These are phyloP conservation scores for Rhizoclosmatium globosum DNA, from an alignment of 192 early-diverging fungal genomes.

Conservation along the genomic window DNA sequence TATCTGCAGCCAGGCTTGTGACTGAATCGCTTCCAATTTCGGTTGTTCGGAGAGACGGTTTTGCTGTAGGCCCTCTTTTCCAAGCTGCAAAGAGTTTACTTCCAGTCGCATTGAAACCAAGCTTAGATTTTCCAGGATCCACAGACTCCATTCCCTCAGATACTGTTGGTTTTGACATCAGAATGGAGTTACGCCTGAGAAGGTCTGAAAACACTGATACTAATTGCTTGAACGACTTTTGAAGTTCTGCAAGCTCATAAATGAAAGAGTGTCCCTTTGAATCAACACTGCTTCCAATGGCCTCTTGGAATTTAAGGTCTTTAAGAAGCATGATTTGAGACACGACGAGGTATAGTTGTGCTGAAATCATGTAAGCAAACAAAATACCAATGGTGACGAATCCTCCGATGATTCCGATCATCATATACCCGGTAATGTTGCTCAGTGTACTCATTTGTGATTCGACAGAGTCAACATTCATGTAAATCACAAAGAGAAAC, in stretches of 20 bases:
- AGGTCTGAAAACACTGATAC: slow-evolving; percentile 7
- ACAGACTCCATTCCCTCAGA: no score
- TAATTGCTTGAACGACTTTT: slow-evolving; percentile 3
- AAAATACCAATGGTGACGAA: slow-evolving; percentile 9
- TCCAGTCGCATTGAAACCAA: no score
- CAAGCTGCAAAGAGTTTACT: no score
- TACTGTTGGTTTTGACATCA: neutral
- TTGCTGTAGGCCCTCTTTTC: no score
- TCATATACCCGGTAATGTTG: neutral
- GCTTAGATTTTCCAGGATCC: no score
- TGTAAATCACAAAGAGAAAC: neutral
- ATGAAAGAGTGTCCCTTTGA: slow-evolving; percentile 4
- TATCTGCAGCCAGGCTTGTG: no score
- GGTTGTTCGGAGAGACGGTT: no score
- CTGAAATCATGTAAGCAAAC: slow-evolving; percentile 3
- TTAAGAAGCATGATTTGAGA: slow-evolving; percentile 24
- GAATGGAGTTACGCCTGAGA: neutral
- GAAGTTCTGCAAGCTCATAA: slow-evolving; percentile 19
- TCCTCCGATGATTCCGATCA: slow-evolving; percentile 11
- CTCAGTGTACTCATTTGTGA: neutral
- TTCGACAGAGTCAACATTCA: neutral
- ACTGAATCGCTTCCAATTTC: no score
- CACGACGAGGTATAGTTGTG: no score
- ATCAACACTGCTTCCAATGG: neutral
- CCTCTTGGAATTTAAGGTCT: slow-evolving; percentile 21